Base-by-base conservation (phyloP, 2,329 filamentous ascomycete genomes). In the Fusarium bulbicola region DNA sequence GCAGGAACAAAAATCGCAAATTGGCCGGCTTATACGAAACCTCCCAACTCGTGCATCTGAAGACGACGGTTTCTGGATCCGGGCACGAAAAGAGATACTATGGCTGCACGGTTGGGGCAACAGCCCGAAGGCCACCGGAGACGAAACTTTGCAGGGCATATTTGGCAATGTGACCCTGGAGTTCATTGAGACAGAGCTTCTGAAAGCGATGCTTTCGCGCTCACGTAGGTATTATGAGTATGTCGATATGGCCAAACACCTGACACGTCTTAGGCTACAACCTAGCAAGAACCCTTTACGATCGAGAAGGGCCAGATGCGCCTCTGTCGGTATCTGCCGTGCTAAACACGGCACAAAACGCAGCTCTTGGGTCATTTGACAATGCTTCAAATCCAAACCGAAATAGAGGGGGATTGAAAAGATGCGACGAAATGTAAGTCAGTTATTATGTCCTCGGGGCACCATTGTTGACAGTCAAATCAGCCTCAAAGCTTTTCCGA, bases 361-460 rank as follows among this genome's bases (percentile, higher is more conserved):
- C 90, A 52, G 91, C 92, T 3, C 87, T 95, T 83, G 86, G 88
- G 60, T 88, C 92, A 8, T 96, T 95, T 78, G 93, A 96, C 77
- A 93, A 93, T 78, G 93, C 93, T 7, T 93, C 92, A 28, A 96
- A 96, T 76, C 92, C 92, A 2, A 95, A 95, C 75, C 89, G 90
- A 62, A 93, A 89, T 5, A 87, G 93, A 73, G 93, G 93, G 21
- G 92, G 92, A 0, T 86, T 96, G 76, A 94, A 93, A 81, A 93
- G 91, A 80, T 94, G 92, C 50, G 87, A 92, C 73, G 92, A 94
- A 56, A 92, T 93, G 92, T 92, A 83, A 81, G 89, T 79, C 32
- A 8, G 8, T 15, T 20, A 13, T 20, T 9, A 12, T 39, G 4
- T 28, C 18, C 21, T 34, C 2, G 21, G 18, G 5, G n/a, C 36